Base-by-base conservation (phyloP, 208 protist species). In the Crithidia expoeki region DNA sequence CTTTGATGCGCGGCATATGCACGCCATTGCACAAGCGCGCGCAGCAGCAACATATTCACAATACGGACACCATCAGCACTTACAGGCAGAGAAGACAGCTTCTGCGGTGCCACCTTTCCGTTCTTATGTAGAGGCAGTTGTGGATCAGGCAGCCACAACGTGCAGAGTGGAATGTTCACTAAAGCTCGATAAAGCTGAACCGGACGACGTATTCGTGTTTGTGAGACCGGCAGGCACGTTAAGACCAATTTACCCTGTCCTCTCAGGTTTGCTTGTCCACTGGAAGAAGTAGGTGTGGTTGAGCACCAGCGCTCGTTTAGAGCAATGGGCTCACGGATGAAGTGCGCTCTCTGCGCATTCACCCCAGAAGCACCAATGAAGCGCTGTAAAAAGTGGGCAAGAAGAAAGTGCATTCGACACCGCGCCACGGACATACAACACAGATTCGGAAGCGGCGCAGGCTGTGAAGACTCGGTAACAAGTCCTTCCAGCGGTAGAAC, bases 151-250 rank as follows among this genome's bases (percentile, higher is more conserved):
- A 67, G 21, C 4, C 16, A 21, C 33, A 67, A 21, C 12, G 61
- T 16, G 16, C 61, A 57, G 33, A 68, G 71, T 4, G 84, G 84
- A 62, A 89, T 76, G 68, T 76, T 76, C 19, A 68, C 50, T 56
- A 89, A 58, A 1, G 84, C 84, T 5, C 66, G 55, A 46, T 86
- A 85, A 4, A 81, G 76, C 30, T 75, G 64, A 6, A 34, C 40
- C 0, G 58, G 34, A n/a, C 46, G 52, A 12, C 53, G 63, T 3
- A 80, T 61, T 9, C 58, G 16, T 7, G 64, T 36, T 14, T 21
- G 55, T 5, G 47, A 17, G 0, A n/a, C 46, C 5, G 42, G 5
- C 42, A n/a, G n/a, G 16, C 16, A 17, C 42, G 12, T 12, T 12
- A 42, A 42, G 10, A 42, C 36, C 6, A 6, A 6, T 42, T 42